Base-by-base conservation (phyloP, 1,284 basidiomycete genomes). In the Neolentinus lepideus region DNA sequence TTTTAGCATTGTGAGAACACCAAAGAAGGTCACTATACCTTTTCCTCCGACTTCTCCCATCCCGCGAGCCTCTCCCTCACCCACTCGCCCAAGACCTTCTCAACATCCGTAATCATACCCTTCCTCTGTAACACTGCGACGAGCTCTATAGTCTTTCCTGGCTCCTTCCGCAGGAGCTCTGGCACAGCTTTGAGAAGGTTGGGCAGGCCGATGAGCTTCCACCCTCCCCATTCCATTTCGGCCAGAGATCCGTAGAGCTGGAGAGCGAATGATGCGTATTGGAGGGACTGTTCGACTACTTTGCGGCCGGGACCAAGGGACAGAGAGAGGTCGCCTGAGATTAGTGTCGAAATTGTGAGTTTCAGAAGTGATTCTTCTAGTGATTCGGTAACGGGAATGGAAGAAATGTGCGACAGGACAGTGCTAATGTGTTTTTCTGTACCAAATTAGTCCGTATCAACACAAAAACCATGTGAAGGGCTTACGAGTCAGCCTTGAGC, bases 181-280 rank as follows among this genome's bases (percentile, higher is more conserved):
- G 72, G 68, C 0, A 79, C 79, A 33, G 72, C 70, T 62, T 80
- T 81, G 24, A 82, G 61, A 22, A 89, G 64, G 16, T 75, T 67
- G 1, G 87, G 83, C 1, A 83, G 64, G 22, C 79, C 84, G 24
- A 90, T 66, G 35, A 81, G 71, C 61, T 81, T 87, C 85, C 88
- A 90, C 1, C 86, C 88, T 31, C 80, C 80, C 86, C 88, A 91
- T 1, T 73, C 75, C 9, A 84, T 65, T 52, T 86, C 83, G 1
- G 81, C 75, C 8, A 90, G 74, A 2, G 77, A 70, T 1, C 82
- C 83, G 27, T 80, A 76, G 11, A 90, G 67, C 35, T 76, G 74
- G 14, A 83, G 61, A 0, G 77, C 80, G 58, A 86, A 81, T 2
- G 62, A 51, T 14, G 71, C 67, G 53, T 59, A 64, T 56, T 71